Evolutionary conservation across 176 grass and related monocot genomes (phyloP).

Genomic region (Stipa capillata): DNA sequence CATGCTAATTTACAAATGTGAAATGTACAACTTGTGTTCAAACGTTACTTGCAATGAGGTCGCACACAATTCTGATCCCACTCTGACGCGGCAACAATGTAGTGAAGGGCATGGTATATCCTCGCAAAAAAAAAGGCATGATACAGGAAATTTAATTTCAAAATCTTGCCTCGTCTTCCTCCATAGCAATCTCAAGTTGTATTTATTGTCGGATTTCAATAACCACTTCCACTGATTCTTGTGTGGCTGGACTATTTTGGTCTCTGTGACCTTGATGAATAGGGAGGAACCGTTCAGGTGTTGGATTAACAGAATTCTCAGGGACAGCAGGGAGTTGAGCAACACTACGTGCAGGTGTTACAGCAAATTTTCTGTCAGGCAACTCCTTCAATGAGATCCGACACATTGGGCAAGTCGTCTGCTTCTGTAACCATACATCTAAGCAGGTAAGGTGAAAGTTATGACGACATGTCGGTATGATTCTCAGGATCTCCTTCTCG

Average conservation of each 20-base stretch:
- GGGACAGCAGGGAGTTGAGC: slow-evolving; percentile 8
- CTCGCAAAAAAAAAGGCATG: too few relatives aligned
- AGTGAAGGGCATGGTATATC: too few relatives aligned
- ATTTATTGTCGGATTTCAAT: slow-evolving; percentile 29
- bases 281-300: slow-evolving; percentile 21
- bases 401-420: slow-evolving; percentile 75
- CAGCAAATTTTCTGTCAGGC: slow-evolving; percentile 19
- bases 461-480: slow-evolving; percentile 64
- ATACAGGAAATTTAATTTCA: not conserved
- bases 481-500: slow-evolving; percentile 63
- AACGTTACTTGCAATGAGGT: not conserved
- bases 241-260: slow-evolving; percentile 2
- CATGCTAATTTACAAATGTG: not conserved
- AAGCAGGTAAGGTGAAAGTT: slow-evolving; percentile 74
- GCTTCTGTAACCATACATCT: slow-evolving; percentile 80
- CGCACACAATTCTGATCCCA: not conserved
- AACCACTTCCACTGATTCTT: slow-evolving; percentile 33
- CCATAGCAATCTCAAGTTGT: not conserved
- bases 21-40: not conserved
- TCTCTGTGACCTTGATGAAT: slow-evolving; percentile 5
- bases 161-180: not conserved
- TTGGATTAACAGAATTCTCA: slow-evolving; percentile 24
- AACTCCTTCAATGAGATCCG: slow-evolving; percentile 55
- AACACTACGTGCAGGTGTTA: slow-evolving; percentile 5
- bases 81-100: not conserved